Evolutionary conservation across 495 filamentous ascomycete genomes (phyloP).

Genomic region (Bacidia gigantensis): DNA sequence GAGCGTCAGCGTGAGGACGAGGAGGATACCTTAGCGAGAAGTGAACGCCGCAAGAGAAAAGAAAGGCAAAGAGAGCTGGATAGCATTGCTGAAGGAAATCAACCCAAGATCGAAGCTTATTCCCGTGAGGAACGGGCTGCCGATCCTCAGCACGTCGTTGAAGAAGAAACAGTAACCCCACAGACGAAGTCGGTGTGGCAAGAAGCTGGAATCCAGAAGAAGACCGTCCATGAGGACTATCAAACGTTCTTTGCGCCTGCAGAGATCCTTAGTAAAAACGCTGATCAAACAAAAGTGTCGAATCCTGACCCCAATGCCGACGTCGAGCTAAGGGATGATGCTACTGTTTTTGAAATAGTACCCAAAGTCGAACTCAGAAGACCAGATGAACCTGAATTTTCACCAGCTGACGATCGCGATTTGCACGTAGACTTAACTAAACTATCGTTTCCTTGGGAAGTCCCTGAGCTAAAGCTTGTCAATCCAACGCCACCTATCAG

Average conservation of each 20-base stretch:
- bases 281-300: slow-evolving; percentile 6
- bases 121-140: background rate
- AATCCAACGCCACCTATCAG: slow-evolving; percentile 39
- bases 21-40: slow-evolving; percentile 18
- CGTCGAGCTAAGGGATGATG: slow-evolving; percentile 9
- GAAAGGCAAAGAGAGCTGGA: slow-evolving; percentile 17
- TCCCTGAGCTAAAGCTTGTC: slow-evolving; percentile 35
- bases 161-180: slow-evolving; percentile 21
- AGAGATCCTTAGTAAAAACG: slow-evolving; percentile 15
- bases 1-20: slow-evolving; percentile 19
- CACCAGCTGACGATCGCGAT: slow-evolving; percentile 15
- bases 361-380: slow-evolving; percentile 10
- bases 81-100: slow-evolving; percentile 12
- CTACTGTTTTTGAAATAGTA: slow-evolving; percentile 18
- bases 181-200: slow-evolving; percentile 13
- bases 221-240: slow-evolving; percentile 17
- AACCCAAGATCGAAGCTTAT: slow-evolving; percentile 6
- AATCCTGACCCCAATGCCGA: slow-evolving; percentile 16
- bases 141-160: slow-evolving; percentile 19
- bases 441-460: slow-evolving; percentile 33
- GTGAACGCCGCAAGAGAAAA: slow-evolving; percentile 17
- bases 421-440: slow-evolving; percentile 11
- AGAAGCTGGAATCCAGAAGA: slow-evolving; percentile 17
- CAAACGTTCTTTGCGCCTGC: slow-evolving; percentile 19
- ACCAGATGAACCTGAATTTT: slow-evolving; percentile 13